These are phyloP conservation scores for Cicer arietinum DNA, from an alignment of 306 rosid genomes.

Conservation along the genomic window DNA sequence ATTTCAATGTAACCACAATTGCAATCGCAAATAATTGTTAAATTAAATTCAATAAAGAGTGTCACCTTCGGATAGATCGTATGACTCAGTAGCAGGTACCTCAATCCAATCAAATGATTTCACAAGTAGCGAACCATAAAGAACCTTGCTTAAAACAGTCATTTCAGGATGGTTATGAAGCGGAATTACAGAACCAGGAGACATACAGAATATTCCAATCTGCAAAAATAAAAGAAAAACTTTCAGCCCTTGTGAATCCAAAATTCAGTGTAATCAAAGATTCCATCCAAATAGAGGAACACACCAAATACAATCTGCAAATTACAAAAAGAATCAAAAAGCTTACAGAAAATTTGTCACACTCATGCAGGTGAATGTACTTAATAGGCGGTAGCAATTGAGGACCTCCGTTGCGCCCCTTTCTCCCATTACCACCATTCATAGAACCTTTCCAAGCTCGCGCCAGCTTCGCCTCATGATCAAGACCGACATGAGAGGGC, in stretches of 20 bases:
- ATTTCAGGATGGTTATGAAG: conserved; percentile 92
- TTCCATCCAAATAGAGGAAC: conserved; percentile 12
- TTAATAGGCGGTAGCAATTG: conserved; percentile 46
- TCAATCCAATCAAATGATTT: conserved; percentile 85
- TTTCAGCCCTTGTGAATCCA: conserved; percentile 29
- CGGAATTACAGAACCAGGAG: conserved; percentile 76
- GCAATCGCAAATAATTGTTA: neutral
- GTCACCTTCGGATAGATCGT: conserved; percentile 64
- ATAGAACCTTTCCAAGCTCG: conserved; percentile 41
- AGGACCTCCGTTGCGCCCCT: conserved; percentile 37
- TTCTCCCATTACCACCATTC: conserved; percentile 48
- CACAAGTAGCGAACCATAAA: conserved; percentile 72
- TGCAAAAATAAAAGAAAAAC: conserved; percentile 43
- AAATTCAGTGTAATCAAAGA: conserved; percentile 26
- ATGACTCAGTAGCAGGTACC: conserved; percentile 46
- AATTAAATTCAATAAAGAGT: neutral
- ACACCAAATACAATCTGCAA: neutral
- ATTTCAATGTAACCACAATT: neutral
- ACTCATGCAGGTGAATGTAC: conserved; percentile 57
- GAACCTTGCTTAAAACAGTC: conserved; percentile 91
- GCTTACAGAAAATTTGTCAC: conserved; percentile 57
- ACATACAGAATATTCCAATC: conserved; percentile 92
- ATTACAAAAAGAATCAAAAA: neutral
- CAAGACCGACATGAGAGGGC: conserved; percentile 57
- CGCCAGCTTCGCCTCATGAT: conserved; percentile 47